Evolutionary conservation across 257 asterid genomes (phyloP).

Genomic region (Salvia miltiorrhiza): DNA sequence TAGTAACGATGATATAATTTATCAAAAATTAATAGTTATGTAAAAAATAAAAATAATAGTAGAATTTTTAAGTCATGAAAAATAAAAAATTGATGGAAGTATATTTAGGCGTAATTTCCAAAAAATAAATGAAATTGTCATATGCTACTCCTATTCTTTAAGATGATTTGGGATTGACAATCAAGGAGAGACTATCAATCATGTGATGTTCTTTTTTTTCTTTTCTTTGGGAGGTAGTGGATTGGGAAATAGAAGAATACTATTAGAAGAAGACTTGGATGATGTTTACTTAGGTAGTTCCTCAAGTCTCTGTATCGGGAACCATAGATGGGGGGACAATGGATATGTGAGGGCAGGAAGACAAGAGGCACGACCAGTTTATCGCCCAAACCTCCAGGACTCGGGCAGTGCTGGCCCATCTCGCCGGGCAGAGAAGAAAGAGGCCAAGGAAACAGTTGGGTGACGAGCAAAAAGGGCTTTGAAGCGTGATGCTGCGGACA

Average conservation of each 20-base stretch:
- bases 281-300: slow-evolving; percentile 56
- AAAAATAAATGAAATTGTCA: no score
- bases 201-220: no score
- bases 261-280: slow-evolving; percentile 49
- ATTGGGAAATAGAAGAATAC: slow-evolving; percentile 54
- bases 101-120: no score
- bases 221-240: slow-evolving; percentile 33
- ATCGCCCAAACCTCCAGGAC: slow-evolving; percentile 33
- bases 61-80: no score
- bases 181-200: no score
- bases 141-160: no score
- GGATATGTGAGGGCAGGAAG: slow-evolving; percentile 91
- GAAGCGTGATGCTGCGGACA: slow-evolving; percentile 83
- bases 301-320: slow-evolving; percentile 68
- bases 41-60: no score
- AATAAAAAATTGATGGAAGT: no score
- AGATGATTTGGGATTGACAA: no score
- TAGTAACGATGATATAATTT: no score
- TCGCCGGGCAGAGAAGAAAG: slow-evolving; percentile 40
- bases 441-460: slow-evolving; percentile 46
- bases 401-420: slow-evolving; percentile 57
- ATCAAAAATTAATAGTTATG: no score
- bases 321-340: slow-evolving; percentile 87
- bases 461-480: slow-evolving; percentile 76
- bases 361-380: slow-evolving; percentile 69